phyloP scores from a whole-genome alignment of 768 basidiomycete species.

The Tephrocybe sp. region DNA sequence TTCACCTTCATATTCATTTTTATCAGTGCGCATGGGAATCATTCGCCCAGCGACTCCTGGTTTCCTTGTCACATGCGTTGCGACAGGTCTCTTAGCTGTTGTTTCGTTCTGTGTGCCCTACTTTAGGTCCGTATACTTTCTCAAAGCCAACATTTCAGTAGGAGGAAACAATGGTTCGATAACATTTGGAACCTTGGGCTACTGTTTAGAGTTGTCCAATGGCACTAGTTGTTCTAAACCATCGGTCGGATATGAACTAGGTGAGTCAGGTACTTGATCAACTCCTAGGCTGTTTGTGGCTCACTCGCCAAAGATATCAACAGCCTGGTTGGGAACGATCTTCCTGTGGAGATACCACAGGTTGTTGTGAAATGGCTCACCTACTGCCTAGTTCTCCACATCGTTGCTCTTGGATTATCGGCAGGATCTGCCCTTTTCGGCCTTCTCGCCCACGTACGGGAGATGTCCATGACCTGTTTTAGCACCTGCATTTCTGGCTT shows the following conservation, averaged over 20 bases:
- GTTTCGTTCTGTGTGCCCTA: conserved; percentile 91
- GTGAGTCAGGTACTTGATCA: conserved; percentile 43
- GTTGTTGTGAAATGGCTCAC: conserved; percentile 94
- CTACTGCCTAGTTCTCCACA: conserved; percentile 87
- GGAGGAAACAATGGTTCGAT: conserved; percentile 55
- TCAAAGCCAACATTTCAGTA: conserved; percentile 63
- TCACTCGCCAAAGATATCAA: conserved; percentile 64
- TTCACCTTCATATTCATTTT: conserved; percentile 1
- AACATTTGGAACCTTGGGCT: conserved; percentile 88
- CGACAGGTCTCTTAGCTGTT: conserved; percentile 75
- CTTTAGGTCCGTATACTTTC: conserved; percentile 87
- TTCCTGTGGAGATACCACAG: conserved; percentile 69
- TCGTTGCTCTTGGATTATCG: conserved; percentile 78
- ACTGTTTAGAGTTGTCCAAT: conserved; percentile 62
- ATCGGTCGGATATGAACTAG: conserved; percentile 81
- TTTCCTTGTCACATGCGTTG: conserved; percentile 77
- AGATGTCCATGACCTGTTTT: conserved; percentile 82
- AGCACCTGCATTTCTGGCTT: conserved; percentile 80
- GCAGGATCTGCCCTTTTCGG: conserved; percentile 76
- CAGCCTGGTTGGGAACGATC: conserved; percentile 65
- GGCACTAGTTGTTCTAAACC: conserved; percentile 74
- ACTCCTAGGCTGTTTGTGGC: conserved; percentile 5
- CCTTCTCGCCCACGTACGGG: conserved; percentile 82
- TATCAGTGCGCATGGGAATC: conserved; percentile 44
- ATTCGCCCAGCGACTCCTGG: conserved; percentile 89